These are phyloP conservation scores for Podosphaera xanthii DNA, from an alignment of 2,329 filamentous ascomycete genomes.

Conservation along the genomic window DNA sequence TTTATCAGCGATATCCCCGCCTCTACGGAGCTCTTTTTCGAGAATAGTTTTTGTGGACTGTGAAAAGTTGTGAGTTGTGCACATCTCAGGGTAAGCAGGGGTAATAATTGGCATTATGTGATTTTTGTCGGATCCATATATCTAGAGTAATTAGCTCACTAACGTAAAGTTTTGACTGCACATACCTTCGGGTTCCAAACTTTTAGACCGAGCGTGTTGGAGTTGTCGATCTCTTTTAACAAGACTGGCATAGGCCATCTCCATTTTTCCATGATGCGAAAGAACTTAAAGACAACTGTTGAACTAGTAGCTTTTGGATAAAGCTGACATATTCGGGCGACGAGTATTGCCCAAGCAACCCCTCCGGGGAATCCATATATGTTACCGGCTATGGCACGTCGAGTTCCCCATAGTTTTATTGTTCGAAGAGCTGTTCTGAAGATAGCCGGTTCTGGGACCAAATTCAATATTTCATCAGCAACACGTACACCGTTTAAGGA, in stretches of 20 bases:
- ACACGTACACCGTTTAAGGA: conserved; percentile 88
- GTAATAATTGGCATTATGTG: conserved; percentile 98
- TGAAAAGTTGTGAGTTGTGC: conserved; percentile 84
- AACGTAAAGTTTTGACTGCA: conserved; percentile 1
- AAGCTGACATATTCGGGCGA: conserved; percentile 83
- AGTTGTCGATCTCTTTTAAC: conserved; percentile 69
- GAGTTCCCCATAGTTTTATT: conserved; percentile 90
- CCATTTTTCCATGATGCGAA: conserved; percentile 77
- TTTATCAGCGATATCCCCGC: conserved; percentile 50
- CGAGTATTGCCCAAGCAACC: conserved; percentile 95
- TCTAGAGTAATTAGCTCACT: conserved; percentile 19
- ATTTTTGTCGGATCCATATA: conserved; percentile 58
- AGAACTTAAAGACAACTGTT: conserved; percentile 82
- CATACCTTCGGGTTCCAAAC: conserved; percentile 83
- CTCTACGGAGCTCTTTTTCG: conserved; percentile 58
- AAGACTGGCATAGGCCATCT: conserved; percentile 85
- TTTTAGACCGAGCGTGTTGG: conserved; percentile 47
- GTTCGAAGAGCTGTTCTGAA: conserved; percentile 77
- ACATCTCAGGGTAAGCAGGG: conserved; percentile 93
- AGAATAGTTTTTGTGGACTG: conserved; percentile 70
- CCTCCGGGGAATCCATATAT: conserved; percentile 92
- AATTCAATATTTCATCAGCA: conserved; percentile 70
- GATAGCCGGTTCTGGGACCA: conserved; percentile 74
- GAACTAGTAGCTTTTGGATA: conserved; percentile 83
- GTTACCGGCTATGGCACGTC: conserved; percentile 81